Evolutionary conservation across 768 basidiomycete genomes (phyloP).

Genomic region (Lentinula boryana): DNA sequence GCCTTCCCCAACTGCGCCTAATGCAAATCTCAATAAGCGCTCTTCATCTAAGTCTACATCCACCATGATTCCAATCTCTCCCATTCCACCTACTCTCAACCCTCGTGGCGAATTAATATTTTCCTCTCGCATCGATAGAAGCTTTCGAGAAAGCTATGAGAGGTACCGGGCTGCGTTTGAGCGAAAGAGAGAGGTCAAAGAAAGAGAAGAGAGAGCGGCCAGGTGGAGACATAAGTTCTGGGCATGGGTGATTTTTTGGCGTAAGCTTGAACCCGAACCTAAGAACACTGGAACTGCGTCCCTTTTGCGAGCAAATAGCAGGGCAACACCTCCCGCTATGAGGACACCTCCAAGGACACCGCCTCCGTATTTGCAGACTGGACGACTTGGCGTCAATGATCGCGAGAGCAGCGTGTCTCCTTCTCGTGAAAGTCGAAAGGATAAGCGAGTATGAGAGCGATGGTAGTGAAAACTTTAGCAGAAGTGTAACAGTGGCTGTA

Average conservation of each 20-base stretch:
- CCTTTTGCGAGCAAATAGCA: not conserved
- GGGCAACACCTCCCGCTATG: not conserved
- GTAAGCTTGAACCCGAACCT: not conserved
- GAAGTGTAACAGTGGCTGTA: not conserved
- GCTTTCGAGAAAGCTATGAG: constrained; percentile 89
- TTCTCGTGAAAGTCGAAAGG: not conserved
- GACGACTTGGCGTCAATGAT: not conserved
- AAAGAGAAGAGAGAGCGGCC: constrained; percentile 26
- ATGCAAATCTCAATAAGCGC: not conserved
- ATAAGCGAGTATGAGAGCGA: not conserved
- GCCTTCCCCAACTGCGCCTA: constrained; percentile 16
- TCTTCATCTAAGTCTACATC: constrained; percentile 24
- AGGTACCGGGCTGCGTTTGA: constrained; percentile 88
- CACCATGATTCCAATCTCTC: constrained; percentile 54
- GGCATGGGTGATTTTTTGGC: constrained; percentile 1
- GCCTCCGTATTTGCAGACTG: not conserved
- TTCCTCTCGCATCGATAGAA: constrained; percentile 76
- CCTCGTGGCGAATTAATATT: constrained; percentile 97
- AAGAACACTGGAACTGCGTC: not conserved
- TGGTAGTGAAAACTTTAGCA: not conserved
- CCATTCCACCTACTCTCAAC: constrained; percentile 86
- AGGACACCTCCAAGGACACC: not conserved
- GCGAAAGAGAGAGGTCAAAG: constrained; percentile 61
- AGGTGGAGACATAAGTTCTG: constrained; percentile 25
- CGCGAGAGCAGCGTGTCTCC: constrained; percentile 1